Percentiles rank a stretch among this genome's conserved stretches.
Evolutionary conservation across 1,284 basidiomycete species (phyloP).

Genomic region (Pascua guehoae): DNA sequence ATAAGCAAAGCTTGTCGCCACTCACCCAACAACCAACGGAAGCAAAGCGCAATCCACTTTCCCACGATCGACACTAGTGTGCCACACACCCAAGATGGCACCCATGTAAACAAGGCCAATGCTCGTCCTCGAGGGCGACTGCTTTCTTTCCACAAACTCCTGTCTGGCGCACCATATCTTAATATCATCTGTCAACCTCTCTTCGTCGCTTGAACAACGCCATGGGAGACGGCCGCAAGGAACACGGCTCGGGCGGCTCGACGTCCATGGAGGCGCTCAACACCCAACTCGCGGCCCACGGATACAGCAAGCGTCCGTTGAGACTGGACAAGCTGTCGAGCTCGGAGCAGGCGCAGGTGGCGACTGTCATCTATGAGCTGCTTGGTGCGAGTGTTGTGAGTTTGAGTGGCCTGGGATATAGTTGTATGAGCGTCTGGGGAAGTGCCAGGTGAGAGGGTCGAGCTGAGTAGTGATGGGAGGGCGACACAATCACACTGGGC

Average conservation of each 20-base stretch:
- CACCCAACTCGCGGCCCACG: conserved; percentile 71
- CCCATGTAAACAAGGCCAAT: conserved; percentile 1
- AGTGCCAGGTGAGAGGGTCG: too few species aligned
- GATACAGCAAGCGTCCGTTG: conserved; percentile 60
- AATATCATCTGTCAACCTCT: too few species aligned
- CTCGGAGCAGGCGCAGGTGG: conserved; percentile 61
- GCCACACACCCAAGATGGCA: too few species aligned
- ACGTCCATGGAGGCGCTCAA: conserved; percentile 59
- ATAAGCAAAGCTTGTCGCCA: too few species aligned
- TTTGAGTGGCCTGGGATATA: conserved; percentile 18
- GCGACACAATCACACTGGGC: too few species aligned
- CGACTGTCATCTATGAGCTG: conserved; percentile 73
- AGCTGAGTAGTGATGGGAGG: too few species aligned
- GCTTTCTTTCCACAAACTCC: conserved; percentile 4
- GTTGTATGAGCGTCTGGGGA: not conserved
- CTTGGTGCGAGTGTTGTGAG: conserved; percentile 72
- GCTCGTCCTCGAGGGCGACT: not conserved
- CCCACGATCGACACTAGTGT: too few species aligned
- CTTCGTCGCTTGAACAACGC: too few species aligned
- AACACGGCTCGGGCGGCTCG: not conserved
- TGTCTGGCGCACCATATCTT: too few species aligned
- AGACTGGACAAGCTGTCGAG: conserved; percentile 60
- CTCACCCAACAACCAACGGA: too few species aligned
- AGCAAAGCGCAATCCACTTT: too few species aligned
- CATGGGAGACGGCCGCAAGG: not conserved